Evolutionary conservation across 2,329 filamentous ascomycete genomes (phyloP), one percentile per base, ranked within the genome.

Genomic region (Colletotrichum sp.): DNA sequence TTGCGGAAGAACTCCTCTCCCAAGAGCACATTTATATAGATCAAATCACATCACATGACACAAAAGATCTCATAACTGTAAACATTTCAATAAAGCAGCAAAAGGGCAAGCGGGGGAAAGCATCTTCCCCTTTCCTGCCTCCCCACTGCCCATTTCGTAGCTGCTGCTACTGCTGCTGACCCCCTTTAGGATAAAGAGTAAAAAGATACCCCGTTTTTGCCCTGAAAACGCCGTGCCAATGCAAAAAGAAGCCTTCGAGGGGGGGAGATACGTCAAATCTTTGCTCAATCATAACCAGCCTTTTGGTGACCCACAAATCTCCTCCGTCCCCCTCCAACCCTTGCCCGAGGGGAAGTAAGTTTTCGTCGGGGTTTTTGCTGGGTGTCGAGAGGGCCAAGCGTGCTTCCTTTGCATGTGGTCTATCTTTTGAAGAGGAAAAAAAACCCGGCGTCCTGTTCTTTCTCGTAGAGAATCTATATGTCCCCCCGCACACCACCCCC

Each of bases 151-250:
- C n/a, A 24, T 7, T 52, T 13, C 44, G n/a, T 52, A 21, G 44
- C 44, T 52, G 44, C 44, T 52, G 44, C 44, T 49, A 18, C 44
- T 49, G 44, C 44, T 52, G 44, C n/a, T 52, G 44, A 52, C 44
- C 44, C 44, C 44, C 44, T 52, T 52, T 52, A 52, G 44, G 44
- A 52, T 52, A 52, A 52, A 52, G 44, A 52, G 44, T 52, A 52
- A 52, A 52, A 21, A 32, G 28, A 64, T 67, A 36, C 30, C 63
- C 67, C 62, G 32, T 30, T 77, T 67, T 75, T 72, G 74, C 70
- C 77, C 77, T 72, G 70, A 78, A 52, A 63, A 78, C 77, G 77
- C 77, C 77, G 71, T 78, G 75, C 75, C 77, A 77, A 77, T 77
- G 76, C 73, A 69, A 76, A 76, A 72, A 77, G 34, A 62, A 62